Evolutionary conservation across 805 yeast species (phyloP), one percentile per base, ranked within the genome.

Genomic region (Candida ascalaphidarum): DNA sequence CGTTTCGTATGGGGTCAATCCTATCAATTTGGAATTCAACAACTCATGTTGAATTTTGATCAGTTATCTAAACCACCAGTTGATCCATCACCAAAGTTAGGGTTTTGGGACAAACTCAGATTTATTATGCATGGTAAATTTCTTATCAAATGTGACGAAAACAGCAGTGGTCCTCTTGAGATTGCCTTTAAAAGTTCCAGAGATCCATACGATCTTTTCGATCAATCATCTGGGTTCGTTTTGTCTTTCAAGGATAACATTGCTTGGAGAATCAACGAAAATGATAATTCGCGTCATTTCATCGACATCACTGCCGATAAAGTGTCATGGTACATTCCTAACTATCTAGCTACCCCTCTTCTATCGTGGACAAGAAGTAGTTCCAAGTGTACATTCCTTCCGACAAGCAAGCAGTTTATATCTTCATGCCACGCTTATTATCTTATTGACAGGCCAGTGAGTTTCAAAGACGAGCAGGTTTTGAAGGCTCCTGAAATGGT

Each of bases 101-200:
- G 97, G 1, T 77, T 86, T 40, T 88, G 97, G 97, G 97, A 88
- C 52, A 89, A 86, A 48, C 53, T 85, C 16, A 59, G 95, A 27
- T 65, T 77, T 17, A 63, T 80, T 11, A 58, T 85, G 41, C 96
- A 88, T 56, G 94, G 95, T 0, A 68, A 72, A 12, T 53, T 78
- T 29, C 52, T 50, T 2, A 62, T 85, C 31, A 46, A 55, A 11
- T 70, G 82, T 65, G 53, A 54, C 3, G 51, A 70, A 14, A 44
- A 74, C 9, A 61, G 64, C 12, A 8, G 18, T 6, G 18, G 18
- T 7, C n/a, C n/a, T n/a, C 60, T 81, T 24, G 70, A 74, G 32
- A 66, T 80, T 5, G 65, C 74, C 2, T 59, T 80, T 43, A 81
- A 83, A 45, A 92, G 94, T 1, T 73, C 89, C 0, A 65, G 76